A percentile compares a stretch with the other conserved stretches of the same genome.
phyloP scores from a whole-genome alignment of 257 asterid species.

The Catharanthus roseus region DNA sequence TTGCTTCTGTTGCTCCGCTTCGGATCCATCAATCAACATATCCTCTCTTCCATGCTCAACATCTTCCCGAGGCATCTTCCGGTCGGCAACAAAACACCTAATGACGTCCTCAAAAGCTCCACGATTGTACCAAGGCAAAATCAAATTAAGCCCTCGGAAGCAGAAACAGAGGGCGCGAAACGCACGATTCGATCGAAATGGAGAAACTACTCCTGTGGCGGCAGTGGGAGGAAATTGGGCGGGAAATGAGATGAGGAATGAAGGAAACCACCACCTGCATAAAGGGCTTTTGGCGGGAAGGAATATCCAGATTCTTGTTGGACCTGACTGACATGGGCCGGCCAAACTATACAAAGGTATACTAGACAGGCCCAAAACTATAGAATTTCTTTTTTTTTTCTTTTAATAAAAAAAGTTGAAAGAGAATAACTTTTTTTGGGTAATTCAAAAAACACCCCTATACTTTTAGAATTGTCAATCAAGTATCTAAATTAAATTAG shows the following conservation, averaged over 20 bases:
- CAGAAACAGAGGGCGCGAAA: background rate
- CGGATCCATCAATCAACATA: conserved; percentile 57
- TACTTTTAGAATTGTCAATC: too few species aligned
- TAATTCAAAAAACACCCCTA: too few species aligned
- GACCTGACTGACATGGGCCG: conserved; percentile 4
- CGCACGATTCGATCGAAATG: background rate
- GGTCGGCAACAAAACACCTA: background rate
- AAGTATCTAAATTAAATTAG: too few species aligned
- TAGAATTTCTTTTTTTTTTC: too few species aligned
- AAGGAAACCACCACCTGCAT: background rate
- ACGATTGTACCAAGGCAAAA: background rate
- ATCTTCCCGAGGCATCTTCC: conserved; percentile 42
- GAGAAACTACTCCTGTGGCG: background rate
- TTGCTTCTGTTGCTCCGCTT: conserved; percentile 22
- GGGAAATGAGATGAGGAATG: conserved; percentile 8
- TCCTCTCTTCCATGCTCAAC: conserved; percentile 40
- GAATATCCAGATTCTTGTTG: background rate
- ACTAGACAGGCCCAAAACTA: background rate
- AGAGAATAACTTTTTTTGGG: too few species aligned
- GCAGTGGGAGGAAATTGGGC: conserved; percentile 13
- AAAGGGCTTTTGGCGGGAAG: conserved; percentile 20
- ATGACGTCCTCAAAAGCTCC: background rate
- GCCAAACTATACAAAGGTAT: background rate
- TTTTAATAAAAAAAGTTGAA: too few species aligned
- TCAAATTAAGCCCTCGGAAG: background rate